phyloP scores from a whole-genome alignment of 2,329 filamentous ascomycete species.

The Sphaerulina populicola region DNA sequence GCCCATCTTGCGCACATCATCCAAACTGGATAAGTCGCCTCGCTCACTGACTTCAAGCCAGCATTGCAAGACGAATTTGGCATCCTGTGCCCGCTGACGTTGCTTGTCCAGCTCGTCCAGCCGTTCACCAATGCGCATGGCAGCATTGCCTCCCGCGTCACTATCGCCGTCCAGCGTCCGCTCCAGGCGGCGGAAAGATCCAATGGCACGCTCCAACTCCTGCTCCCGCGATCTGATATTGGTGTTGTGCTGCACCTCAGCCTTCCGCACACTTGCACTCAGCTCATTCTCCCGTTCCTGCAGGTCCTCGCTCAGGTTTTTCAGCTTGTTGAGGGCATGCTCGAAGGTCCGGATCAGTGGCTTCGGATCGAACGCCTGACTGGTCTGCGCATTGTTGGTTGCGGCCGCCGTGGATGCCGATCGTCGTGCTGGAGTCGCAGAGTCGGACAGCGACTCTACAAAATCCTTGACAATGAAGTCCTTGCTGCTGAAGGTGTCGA shows the following conservation, averaged over 20 bases:
- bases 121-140: slow-evolving; percentile 87
- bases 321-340: slow-evolving; percentile 60
- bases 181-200: slow-evolving; percentile 84
- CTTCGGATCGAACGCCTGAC: slow-evolving; percentile 73
- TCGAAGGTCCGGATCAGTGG: slow-evolving; percentile 94
- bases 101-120: slow-evolving; percentile 93
- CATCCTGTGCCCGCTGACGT: slow-evolving; percentile 78
- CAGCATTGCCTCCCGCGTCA: slow-evolving; percentile 68
- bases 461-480: slow-evolving; percentile 99
- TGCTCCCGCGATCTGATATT: slow-evolving; percentile 79
- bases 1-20: slow-evolving; percentile 77
- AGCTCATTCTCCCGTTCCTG: slow-evolving; percentile 87
- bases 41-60: slow-evolving; percentile 92
- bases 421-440: slow-evolving; percentile 67
- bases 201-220: slow-evolving; percentile 86
- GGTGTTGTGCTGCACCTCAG: slow-evolving; percentile 84
- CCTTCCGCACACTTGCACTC: slow-evolving; percentile 77
- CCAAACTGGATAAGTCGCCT: slow-evolving; percentile 75
- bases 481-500: slow-evolving; percentile 60
- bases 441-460: slow-evolving; percentile 84
- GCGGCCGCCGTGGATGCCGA: slow-evolving; percentile 49
- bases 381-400: slow-evolving; percentile 27
- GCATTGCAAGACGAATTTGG: slow-evolving; percentile 90
- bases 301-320: slow-evolving; percentile 68
- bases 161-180: slow-evolving; percentile 57